Base-by-base conservation (phyloP, 495 filamentous ascomycete genomes). In the Oidiodendron maius region DNA sequence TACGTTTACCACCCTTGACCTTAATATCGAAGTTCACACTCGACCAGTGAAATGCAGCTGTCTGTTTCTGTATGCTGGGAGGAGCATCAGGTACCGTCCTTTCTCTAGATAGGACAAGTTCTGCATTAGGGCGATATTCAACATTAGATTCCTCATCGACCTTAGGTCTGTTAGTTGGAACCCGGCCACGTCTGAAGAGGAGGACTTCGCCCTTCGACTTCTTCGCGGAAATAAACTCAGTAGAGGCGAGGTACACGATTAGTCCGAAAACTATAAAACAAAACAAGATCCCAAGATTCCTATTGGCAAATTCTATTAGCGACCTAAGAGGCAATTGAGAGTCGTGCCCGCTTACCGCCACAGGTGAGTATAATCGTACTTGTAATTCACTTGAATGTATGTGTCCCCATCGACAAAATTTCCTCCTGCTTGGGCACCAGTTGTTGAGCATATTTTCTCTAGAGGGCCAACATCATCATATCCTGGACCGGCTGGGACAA, bases 201-300 rank as follows among this genome's bases (percentile, higher is more conserved):
- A 95, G 67, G 23, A 96, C 84, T 61, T 96, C 91, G 40, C 89
- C 90, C 70, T 93, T 96, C 13, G 86, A 91, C 55, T 87, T 85
- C 68, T 86, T 82, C 18, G 81, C 81, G 2, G 85, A 76, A 34
- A 95, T 82, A 23, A 78, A 74, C 61, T 96, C 91, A 21, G 84
- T 86, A 6, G 77, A 74, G 16, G 76, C 26, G 13, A 95, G 78
- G 59, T 95, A 93, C 12, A 70, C 65, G 25, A 61, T 40, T 40
- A 83, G 67, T 59, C 87, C 81, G 55, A 75, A 76, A 23, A 84
- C 43, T 61, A 86, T 77, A 60, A 95, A 87, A 2, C 61, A 86
- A 32, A 87, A 60, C 39, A 95, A 60, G 52, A 95, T 87, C 40
- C 87, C 89, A 18, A 89, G 72, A 66, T 95, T 90, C 44, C 55